phyloP scores from a whole-genome alignment of 805 yeast genomes.

The Lachancea thermotolerans region DNA sequence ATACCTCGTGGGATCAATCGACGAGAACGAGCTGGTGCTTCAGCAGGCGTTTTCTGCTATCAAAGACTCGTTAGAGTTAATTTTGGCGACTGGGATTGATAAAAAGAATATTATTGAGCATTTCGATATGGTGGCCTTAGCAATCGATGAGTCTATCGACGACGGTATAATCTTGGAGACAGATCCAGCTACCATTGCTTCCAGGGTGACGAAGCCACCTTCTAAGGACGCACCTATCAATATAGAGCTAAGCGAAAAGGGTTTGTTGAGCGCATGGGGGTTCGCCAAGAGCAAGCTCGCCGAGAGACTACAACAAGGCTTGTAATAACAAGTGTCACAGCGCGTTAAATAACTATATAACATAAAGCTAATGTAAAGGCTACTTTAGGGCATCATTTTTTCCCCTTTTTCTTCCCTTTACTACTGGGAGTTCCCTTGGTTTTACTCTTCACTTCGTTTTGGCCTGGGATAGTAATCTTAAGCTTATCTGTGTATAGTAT shows the following conservation, averaged over 20 bases:
- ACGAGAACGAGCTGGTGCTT: conserved; percentile 80
- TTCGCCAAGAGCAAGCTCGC: conserved; percentile 73
- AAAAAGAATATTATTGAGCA: conserved; percentile 70
- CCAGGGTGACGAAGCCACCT: conserved; percentile 88
- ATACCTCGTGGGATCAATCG: conserved; percentile 60
- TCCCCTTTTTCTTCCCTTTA: conserved; percentile 20
- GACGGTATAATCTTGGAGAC: conserved; percentile 90
- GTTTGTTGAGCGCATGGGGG: conserved; percentile 76
- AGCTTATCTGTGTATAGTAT: conserved; percentile 66
- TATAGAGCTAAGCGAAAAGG: conserved; percentile 65
- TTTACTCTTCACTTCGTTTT: conserved; percentile 25
- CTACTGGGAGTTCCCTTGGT: conserved; percentile 16
- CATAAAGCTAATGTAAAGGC: neutral
- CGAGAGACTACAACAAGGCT: conserved; percentile 43
- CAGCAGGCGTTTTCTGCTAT: conserved; percentile 72
- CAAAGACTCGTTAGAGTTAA: conserved; percentile 71
- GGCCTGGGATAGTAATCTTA: conserved; percentile 54
- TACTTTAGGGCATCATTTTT: conserved; percentile 7
- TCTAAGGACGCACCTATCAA: conserved; percentile 53
- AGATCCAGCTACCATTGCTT: conserved; percentile 78
- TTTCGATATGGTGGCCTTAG: conserved; percentile 79
- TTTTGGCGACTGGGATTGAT: conserved; percentile 62
- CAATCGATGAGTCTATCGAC: conserved; percentile 88
- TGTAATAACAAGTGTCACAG: conserved; percentile 14
- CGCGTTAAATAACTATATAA: neutral